These are phyloP conservation scores for Lenwebbia sp. DNA, from an alignment of 345 rosid species.

Conservation along the genomic window DNA sequence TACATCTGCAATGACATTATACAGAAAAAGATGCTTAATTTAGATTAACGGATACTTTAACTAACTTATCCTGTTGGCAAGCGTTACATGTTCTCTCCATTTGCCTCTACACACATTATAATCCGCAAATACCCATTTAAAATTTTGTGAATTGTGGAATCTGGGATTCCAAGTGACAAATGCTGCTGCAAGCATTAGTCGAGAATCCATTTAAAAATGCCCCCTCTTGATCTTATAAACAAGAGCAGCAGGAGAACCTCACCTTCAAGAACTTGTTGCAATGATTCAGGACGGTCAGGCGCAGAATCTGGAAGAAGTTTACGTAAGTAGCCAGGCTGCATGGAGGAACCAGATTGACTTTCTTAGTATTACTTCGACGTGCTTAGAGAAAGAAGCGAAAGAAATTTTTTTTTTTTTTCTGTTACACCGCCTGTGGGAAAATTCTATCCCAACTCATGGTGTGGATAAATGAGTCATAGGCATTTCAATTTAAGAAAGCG, in stretches of 20 bases:
- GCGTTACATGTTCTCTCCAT: background rate
- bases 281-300: conserved; percentile 59
- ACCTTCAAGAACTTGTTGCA: conserved; percentile 82
- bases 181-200: background rate
- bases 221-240: background rate
- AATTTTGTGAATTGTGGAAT: background rate
- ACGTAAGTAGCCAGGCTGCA: conserved; percentile 90
- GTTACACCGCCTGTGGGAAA: background rate
- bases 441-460: conserved; percentile 23
- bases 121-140: background rate
- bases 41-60: background rate
- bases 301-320: conserved; percentile 76
- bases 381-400: background rate
- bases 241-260: conserved; percentile 1
- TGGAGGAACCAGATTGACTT: background rate
- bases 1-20: conserved; percentile 32
- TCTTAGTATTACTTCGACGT: background rate
- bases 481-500: background rate
- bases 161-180: background rate
- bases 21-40: background rate
- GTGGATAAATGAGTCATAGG: background rate
- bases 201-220: background rate
- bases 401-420: background rate
- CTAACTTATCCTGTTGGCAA: background rate
- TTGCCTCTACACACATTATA: background rate